phyloP scores from a whole-genome alignment of 768 basidiomycete genomes.

The Suillus lakei region DNA sequence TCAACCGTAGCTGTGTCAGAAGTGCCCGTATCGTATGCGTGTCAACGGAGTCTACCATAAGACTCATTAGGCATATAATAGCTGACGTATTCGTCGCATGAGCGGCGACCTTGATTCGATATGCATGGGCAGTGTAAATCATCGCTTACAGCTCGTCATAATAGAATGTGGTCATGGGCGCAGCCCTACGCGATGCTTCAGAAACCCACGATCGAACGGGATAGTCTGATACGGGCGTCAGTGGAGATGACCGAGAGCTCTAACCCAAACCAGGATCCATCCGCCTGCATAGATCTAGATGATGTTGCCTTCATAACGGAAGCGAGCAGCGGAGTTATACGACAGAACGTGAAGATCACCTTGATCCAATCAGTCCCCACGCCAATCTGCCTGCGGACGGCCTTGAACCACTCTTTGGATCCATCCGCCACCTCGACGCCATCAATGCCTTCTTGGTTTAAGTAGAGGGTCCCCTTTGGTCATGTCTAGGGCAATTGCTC shows the following conservation, averaged over 20 bases:
- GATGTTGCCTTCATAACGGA: constrained; percentile 11
- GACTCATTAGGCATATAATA: constrained; percentile 35
- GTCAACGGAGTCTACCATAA: constrained; percentile 60
- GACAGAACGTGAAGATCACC: constrained; percentile 34
- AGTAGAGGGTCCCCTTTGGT: constrained; percentile 53
- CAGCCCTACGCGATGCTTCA: constrained; percentile 41
- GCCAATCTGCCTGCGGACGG: constrained; percentile 64
- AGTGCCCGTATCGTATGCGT: constrained; percentile 43
- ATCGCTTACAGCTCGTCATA: constrained; percentile 50
- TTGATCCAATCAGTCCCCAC: constrained; percentile 74
- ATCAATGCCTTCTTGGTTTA: constrained; percentile 56
- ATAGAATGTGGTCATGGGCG: constrained; percentile 50
- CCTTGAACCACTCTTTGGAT: constrained; percentile 54
- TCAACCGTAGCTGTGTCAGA: neutral
- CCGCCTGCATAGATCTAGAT: constrained; percentile 56
- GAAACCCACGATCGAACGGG: constrained; percentile 50
- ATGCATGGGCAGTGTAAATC: constrained; percentile 54
- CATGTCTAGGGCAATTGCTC: too few relatives aligned
- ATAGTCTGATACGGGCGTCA: constrained; percentile 48
- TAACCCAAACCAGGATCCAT: constrained; percentile 17
- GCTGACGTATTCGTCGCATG: constrained; percentile 47
- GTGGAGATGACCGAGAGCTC: constrained; percentile 18
- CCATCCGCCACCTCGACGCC: constrained; percentile 64
- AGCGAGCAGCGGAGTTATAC: constrained; percentile 7
- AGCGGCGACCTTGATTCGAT: constrained; percentile 61